Conservation (phyloP, 179 eudicot species). For the Heliamphora pulchella region DNA sequence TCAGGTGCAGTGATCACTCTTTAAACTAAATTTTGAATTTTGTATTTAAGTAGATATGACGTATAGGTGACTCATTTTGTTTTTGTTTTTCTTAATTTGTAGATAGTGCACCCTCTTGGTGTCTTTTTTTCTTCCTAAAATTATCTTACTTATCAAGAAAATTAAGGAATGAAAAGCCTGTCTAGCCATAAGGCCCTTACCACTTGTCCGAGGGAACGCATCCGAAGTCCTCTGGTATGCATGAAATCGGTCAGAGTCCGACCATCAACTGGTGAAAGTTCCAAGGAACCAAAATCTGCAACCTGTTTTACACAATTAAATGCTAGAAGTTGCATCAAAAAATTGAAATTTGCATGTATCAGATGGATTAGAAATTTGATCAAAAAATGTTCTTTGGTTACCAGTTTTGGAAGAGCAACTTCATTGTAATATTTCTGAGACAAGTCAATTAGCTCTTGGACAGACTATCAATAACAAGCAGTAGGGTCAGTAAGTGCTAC, state of each 20-base stretch:
- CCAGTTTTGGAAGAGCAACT: conserved; percentile 98
- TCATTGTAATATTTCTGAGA: conserved; percentile 89
- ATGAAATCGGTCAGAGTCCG: conserved; percentile 95
- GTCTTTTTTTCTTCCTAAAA: neutral
- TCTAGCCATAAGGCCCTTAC: conserved; percentile 36
- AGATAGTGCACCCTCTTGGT: too few relatives aligned
- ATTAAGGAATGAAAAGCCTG: neutral
- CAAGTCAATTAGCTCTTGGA: conserved; percentile 76
- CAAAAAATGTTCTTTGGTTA: conserved; percentile 22
- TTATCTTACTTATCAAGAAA: neutral
- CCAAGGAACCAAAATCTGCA: conserved; percentile 99
- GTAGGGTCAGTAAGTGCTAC: conserved; percentile 17
- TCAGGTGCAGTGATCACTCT: neutral
- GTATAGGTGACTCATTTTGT: neutral
- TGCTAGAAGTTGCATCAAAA: conserved; percentile 13
- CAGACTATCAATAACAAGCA: conserved; percentile 45
- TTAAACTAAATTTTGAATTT: neutral
- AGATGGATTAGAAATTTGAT: conserved; percentile 3
- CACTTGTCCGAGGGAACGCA: conserved; percentile 97
- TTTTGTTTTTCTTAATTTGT: neutral
- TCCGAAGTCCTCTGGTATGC: conserved; percentile 98
- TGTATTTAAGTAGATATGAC: neutral
- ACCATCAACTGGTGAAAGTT: conserved; percentile 99
- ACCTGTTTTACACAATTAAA: conserved; percentile 46
- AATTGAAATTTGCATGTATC: neutral